Percentiles rank a stretch among this genome's conserved stretches.
Evolutionary conservation across 2,329 filamentous ascomycete species (phyloP).

Genomic region (Colletotrichum falcatum): DNA sequence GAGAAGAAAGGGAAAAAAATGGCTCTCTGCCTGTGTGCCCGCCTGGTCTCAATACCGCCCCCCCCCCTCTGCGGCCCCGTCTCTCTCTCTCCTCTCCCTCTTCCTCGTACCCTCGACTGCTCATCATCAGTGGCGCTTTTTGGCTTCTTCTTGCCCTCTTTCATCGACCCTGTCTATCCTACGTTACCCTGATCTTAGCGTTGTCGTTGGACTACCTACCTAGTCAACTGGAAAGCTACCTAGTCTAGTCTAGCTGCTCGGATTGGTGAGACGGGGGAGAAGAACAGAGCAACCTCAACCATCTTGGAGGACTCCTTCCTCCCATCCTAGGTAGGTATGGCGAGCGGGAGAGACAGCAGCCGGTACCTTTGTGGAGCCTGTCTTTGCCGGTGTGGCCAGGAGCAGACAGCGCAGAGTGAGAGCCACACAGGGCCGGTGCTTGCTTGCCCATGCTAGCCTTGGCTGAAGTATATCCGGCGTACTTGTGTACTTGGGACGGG

Average conservation of each 20-base stretch:
- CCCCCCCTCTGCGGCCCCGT: slow-evolving; percentile 1
- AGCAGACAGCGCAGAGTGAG: slow-evolving; percentile 1
- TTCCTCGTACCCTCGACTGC: slow-evolving; percentile 20
- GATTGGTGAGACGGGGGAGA: slow-evolving; percentile 15
- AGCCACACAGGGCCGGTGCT: background rate
- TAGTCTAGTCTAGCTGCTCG: slow-evolving; percentile 18
- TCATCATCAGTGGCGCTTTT: slow-evolving; percentile 36
- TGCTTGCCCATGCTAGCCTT: slow-evolving; percentile 22
- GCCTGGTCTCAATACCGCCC: background rate
- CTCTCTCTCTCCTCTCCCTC: no score
- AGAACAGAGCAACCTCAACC: slow-evolving; percentile 14
- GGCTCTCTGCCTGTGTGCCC: background rate
- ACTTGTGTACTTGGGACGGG: slow-evolving; percentile 20
- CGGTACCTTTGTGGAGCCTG: slow-evolving; percentile 22
- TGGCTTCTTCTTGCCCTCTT: slow-evolving; percentile 15
- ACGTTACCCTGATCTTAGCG: slow-evolving; percentile 30
- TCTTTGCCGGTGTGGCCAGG: slow-evolving; percentile 12
- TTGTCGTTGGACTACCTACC: background rate
- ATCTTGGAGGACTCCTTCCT: background rate
- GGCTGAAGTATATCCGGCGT: slow-evolving; percentile 15
- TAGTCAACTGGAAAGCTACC: background rate
- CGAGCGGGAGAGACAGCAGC: slow-evolving; percentile 33
- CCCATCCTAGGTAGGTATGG: slow-evolving; percentile 13
- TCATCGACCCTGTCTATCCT: slow-evolving; percentile 25
- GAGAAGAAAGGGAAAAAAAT: background rate